Evolutionary conservation across 805 yeast species (phyloP).

Genomic region (Kodamaea nitidulidarum): DNA sequence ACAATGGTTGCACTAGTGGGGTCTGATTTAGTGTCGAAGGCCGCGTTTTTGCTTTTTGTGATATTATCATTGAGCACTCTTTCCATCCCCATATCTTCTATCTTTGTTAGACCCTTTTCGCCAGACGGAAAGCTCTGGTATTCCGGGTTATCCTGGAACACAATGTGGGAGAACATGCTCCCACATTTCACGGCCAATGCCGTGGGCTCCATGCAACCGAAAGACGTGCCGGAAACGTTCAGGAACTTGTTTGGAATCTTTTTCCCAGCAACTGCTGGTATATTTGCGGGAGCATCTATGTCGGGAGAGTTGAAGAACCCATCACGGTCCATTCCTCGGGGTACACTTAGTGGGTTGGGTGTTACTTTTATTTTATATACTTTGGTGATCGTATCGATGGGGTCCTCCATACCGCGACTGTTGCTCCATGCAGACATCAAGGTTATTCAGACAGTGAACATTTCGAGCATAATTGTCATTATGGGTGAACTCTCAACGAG

Average conservation of each 20-base stretch:
- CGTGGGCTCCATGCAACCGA: slow-evolving; percentile 72
- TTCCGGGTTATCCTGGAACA: slow-evolving; percentile 71
- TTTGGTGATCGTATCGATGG: slow-evolving; percentile 77
- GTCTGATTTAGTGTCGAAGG: slow-evolving; percentile 71
- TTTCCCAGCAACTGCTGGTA: slow-evolving; percentile 98
- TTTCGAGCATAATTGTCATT: slow-evolving; percentile 64
- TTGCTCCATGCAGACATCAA: slow-evolving; percentile 76
- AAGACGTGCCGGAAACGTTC: slow-evolving; percentile 60
- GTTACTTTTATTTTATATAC: slow-evolving; percentile 76
- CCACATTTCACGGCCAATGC: slow-evolving; percentile 88
- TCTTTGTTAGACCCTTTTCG: slow-evolving; percentile 57
- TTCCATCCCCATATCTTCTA: slow-evolving; percentile 75
- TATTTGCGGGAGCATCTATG: slow-evolving; percentile 98
- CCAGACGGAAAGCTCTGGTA: slow-evolving; percentile 47
- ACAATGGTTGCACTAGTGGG: slow-evolving; percentile 78
- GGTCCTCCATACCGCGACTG: slow-evolving; percentile 74
- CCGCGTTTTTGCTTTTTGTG: slow-evolving; percentile 72
- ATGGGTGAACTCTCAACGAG: slow-evolving; percentile 92
- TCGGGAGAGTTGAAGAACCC: slow-evolving; percentile 89
- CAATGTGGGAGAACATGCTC: slow-evolving; percentile 59
- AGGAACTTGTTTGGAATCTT: slow-evolving; percentile 88
- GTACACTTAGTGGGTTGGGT: slow-evolving; percentile 82
- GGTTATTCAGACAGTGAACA: slow-evolving; percentile 75
- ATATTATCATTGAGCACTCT: slow-evolving; percentile 66
- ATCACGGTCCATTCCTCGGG: slow-evolving; percentile 83